Percentiles rank a stretch among this genome's conserved stretches.
Conservation (phyloP, 768 basidiomycete species). For the Phaffia tasmanica region DNA sequence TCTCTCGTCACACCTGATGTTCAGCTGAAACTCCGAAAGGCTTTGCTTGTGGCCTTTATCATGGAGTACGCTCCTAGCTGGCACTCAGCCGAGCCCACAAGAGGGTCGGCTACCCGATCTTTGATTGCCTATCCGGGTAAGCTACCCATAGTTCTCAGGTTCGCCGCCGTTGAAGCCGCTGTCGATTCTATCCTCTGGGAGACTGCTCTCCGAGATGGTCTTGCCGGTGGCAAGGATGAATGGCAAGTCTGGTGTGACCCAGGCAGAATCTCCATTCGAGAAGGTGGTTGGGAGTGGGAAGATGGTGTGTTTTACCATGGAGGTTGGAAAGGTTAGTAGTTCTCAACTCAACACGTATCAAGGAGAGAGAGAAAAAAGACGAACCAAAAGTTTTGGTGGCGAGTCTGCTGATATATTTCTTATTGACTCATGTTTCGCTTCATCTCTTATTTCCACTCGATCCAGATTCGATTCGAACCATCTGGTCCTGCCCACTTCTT, state of each 20-base stretch:
- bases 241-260: conserved; percentile 40
- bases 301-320: conserved; percentile 32
- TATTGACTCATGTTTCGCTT: not conserved
- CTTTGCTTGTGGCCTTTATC: no score
- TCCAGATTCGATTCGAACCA: conserved; percentile 15
- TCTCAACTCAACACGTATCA: no score
- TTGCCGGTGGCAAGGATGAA: conserved; percentile 28
- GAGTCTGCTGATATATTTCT: not conserved
- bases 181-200: conserved; percentile 33
- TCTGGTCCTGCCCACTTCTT: conserved; percentile 11
- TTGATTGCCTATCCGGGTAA: conserved; percentile 31
- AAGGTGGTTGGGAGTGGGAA: conserved; percentile 38
- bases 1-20: no score
- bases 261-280: conserved; percentile 35
- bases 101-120: conserved; percentile 34
- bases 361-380: no score
- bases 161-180: conserved; percentile 26
- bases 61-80: conserved; percentile 32
- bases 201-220: conserved; percentile 27
- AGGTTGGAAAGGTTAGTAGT: conserved; percentile 21
- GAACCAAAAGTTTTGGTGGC: no score
- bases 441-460: not conserved
- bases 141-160: conserved; percentile 31
- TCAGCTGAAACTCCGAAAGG: no score
- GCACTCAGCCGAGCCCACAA: conserved; percentile 30